Percentiles rank a stretch among this genome's conserved stretches.
These are phyloP conservation scores for Pseudogymnoascus sp. DNA, from an alignment of 2,329 filamentous ascomycete genomes.

Conservation along the genomic window DNA sequence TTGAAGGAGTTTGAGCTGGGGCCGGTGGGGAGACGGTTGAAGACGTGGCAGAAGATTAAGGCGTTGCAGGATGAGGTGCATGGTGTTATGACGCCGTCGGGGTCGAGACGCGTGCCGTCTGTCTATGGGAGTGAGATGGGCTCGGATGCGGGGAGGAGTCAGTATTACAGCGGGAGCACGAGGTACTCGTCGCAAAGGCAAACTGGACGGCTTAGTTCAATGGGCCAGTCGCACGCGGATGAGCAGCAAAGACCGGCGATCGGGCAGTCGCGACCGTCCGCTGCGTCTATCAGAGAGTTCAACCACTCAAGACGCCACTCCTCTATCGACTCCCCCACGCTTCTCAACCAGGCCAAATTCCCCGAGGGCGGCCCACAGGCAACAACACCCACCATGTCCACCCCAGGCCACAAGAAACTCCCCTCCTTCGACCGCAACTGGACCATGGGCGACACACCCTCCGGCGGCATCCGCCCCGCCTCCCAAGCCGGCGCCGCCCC, in stretches of 20 bases:
- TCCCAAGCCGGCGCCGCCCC: conserved; percentile 19
- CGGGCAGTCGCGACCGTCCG: conserved; percentile 60
- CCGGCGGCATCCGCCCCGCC: conserved; percentile 22
- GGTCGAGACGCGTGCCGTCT: conserved; percentile 44
- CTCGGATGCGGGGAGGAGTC: conserved; percentile 41
- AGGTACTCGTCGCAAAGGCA: not conserved
- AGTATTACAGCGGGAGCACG: conserved; percentile 30
- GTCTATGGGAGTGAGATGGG: conserved; percentile 52
- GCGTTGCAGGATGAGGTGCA: conserved; percentile 79
- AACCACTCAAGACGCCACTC: conserved; percentile 83
- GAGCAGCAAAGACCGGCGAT: conserved; percentile 19
- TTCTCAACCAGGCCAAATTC: conserved; percentile 33
- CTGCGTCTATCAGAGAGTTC: conserved; percentile 71
- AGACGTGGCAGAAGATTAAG: conserved; percentile 97
- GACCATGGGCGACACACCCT: conserved; percentile 44
- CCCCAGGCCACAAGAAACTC: conserved; percentile 52
- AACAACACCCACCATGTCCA: not conserved
- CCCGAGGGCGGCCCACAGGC: conserved; percentile 11
- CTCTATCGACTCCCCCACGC: conserved; percentile 58
- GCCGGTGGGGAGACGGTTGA: conserved; percentile 78
- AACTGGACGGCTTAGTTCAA: not conserved
- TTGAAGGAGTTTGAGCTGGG: conserved; percentile 93
- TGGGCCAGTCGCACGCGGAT: not conserved
- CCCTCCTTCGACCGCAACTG: conserved; percentile 64
- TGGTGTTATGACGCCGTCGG: conserved; percentile 32